phyloP scores from a whole-genome alignment of 257 asterid species.

The Gentiana dahurica region DNA sequence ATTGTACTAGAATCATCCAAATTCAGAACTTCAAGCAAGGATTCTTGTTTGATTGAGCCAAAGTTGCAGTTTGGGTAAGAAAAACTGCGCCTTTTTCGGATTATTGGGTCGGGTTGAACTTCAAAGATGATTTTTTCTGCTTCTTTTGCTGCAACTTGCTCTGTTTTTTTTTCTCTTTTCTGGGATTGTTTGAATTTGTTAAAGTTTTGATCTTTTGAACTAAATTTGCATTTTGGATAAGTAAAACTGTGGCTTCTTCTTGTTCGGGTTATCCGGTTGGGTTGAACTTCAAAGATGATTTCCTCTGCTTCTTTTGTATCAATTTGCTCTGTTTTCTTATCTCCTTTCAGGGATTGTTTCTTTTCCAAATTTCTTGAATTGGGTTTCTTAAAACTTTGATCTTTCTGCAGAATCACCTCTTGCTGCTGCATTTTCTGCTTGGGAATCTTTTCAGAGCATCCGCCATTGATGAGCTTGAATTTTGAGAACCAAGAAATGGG shows the following conservation, averaged over 20 bases:
- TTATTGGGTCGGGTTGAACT: conserved; percentile 14
- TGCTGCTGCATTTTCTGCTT: conserved; percentile 17
- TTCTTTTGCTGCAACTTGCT: conserved; percentile 7
- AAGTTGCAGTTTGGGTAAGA: conserved; percentile 15
- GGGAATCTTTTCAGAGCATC: conserved; percentile 6
- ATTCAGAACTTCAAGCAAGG: conserved; percentile 11
- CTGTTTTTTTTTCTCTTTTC: conserved; percentile 4
- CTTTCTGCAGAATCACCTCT: conserved; percentile 33
- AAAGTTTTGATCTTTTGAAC: conserved; percentile 7
- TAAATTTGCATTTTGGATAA: conserved; percentile 11
- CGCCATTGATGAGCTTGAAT: conserved; percentile 29
- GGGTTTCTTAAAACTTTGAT: conserved; percentile 2
- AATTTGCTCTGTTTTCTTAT: conserved; percentile 6
- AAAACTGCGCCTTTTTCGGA: conserved; percentile 11
- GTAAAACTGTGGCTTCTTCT: conserved; percentile 7
- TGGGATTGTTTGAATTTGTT: conserved; percentile 13
- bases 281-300: conserved; percentile 24
- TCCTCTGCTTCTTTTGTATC: conserved; percentile 12
- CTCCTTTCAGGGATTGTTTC: conserved; percentile 10
- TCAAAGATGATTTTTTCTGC: conserved; percentile 23
- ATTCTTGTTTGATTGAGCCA: conserved; percentile 14
- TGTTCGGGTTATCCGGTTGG: conserved; percentile 10
- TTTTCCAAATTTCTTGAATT: too few species aligned
- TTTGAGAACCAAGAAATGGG: conserved; percentile 61
- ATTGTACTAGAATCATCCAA: conserved; percentile 10